Evolutionary conservation across 345 rosid species (phyloP), one percentile per base, ranked within the genome.

Genomic region (rapeseed (Brassica napus)): DNA sequence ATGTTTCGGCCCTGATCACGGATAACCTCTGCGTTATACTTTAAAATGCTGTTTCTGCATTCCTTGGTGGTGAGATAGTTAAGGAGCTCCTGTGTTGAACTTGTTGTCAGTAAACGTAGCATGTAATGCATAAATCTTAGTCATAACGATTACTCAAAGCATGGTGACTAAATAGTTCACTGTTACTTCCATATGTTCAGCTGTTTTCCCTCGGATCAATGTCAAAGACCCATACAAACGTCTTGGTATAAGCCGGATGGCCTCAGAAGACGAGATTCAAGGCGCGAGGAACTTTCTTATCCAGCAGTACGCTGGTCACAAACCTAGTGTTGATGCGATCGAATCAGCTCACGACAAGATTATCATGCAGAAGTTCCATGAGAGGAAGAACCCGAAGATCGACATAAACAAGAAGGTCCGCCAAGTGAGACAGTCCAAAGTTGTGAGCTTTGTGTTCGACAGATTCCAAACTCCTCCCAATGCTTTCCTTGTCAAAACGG

Each of bases 341-440:
- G 99, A 93, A 81, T 85, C 93, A 12, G 99, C 97, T 6, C 94
- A 93, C 72, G 93, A 95, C 86, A 91, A 89, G 86, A 95, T 95
- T 72, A 90, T 95, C 77, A 88, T 93, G 98, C 97, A 95, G 83
- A 88, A 91, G 86, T 95, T 93, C 67, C 87, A 93, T 68, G 94
- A 93, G 44, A 83, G 97, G 83, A 95, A 81, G 85, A 91, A 49
- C 57, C 57, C 57, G 2, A 49, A 49, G 8, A 49, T 49, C 57
- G 57, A 49, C 2, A 14, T 49, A 5, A 49, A 5, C 57, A 49
- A 49, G 57, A 49, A 49, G 57, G 7, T 49, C 2, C 57, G 57
- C 57, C 55, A 49, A n/a, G 57, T 49, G 57, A 49, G 57, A 14
- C 57, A 49, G 18, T 49, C 57, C 18, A 49, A 49, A 49, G 18